A percentile compares a stretch with the other conserved stretches of the same genome.
These are phyloP conservation scores for Dovyalis caffra DNA, from an alignment of 345 rosid species.

Conservation along the genomic window DNA sequence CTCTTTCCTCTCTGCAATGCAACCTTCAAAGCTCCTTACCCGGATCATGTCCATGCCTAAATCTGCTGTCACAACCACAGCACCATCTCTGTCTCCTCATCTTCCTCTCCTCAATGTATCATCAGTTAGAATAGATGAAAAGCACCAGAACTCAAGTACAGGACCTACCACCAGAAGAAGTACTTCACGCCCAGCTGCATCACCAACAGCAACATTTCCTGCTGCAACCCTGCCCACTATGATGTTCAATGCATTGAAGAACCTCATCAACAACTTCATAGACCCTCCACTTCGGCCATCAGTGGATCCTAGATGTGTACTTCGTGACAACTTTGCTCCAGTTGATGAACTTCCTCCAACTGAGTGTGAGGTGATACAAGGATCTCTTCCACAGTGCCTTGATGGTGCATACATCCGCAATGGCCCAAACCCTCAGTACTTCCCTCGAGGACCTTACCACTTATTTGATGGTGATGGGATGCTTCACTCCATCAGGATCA, in stretches of 20 bases:
- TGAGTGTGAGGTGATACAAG: constrained; percentile 46
- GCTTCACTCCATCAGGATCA: constrained; percentile 57
- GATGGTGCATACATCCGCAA: constrained; percentile 68
- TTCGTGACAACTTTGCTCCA: constrained; percentile 54
- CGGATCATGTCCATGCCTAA: background rate
- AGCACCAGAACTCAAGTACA: constrained; percentile 8
- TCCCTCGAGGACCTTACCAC: constrained; percentile 68
- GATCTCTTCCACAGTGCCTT: constrained; percentile 51
- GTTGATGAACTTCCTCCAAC: constrained; percentile 65
- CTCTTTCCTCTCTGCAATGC: constrained; percentile 25
- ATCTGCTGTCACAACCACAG: background rate
- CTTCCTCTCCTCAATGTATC: constrained; percentile 17
- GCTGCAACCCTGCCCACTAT: constrained; percentile 18
- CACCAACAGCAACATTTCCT: background rate
- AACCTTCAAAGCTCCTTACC: constrained; percentile 7
- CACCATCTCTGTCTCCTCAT: background rate
- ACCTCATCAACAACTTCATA: constrained; percentile 55
- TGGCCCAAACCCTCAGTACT: constrained; percentile 68
- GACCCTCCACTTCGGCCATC: constrained; percentile 50
- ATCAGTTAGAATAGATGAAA: constrained; percentile 38
- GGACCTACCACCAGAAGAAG: background rate
- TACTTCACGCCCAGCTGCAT: background rate
- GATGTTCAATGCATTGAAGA: constrained; percentile 40
- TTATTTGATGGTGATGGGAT: constrained; percentile 70
- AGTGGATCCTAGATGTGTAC: constrained; percentile 50